These are phyloP conservation scores for Xenosphaeropsis pyriputrescens DNA, from an alignment of 2,329 filamentous ascomycete genomes.

Conservation along the genomic window DNA sequence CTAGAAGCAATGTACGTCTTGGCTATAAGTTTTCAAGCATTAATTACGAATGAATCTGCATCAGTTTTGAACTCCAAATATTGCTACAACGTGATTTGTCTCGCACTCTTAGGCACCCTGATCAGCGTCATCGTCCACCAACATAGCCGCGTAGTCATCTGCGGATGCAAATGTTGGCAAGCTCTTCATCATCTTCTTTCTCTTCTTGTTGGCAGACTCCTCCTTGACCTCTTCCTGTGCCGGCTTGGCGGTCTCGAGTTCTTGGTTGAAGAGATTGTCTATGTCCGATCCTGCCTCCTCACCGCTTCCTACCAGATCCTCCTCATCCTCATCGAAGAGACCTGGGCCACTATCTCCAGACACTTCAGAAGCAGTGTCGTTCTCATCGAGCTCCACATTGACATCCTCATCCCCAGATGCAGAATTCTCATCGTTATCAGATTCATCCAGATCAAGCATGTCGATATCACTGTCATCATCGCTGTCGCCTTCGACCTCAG, in stretches of 20 bases:
- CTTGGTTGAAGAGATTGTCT: constrained; percentile 22
- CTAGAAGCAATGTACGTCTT: neutral
- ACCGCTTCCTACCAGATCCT: constrained; percentile 25
- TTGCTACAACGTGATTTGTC: neutral
- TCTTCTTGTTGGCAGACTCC: constrained; percentile 32
- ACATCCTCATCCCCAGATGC: constrained; percentile 26
- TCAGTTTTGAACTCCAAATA: constrained; percentile 4
- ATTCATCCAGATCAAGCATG: constrained; percentile 37
- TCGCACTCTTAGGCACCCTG: constrained; percentile 6
- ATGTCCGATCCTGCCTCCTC: constrained; percentile 38
- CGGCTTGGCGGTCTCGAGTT: constrained; percentile 17
- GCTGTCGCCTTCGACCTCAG: constrained; percentile 54
- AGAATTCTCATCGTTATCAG: constrained; percentile 26
- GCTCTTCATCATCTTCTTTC: constrained; percentile 73
- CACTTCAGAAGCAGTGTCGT: constrained; percentile 18
- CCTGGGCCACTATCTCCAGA: constrained; percentile 12
- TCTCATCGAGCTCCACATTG: constrained; percentile 10
- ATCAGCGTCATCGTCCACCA: constrained; percentile 55
- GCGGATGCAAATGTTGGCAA: constrained; percentile 86
- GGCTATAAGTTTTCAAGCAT: neutral
- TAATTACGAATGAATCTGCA: neutral
- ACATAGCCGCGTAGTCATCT: constrained; percentile 82
- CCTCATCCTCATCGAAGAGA: constrained; percentile 15
- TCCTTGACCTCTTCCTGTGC: constrained; percentile 26
- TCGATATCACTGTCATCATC: constrained; percentile 38